These are phyloP conservation scores for Emergomyces pasteurianus DNA, from an alignment of 2,329 filamentous ascomycete species.

Conservation along the genomic window DNA sequence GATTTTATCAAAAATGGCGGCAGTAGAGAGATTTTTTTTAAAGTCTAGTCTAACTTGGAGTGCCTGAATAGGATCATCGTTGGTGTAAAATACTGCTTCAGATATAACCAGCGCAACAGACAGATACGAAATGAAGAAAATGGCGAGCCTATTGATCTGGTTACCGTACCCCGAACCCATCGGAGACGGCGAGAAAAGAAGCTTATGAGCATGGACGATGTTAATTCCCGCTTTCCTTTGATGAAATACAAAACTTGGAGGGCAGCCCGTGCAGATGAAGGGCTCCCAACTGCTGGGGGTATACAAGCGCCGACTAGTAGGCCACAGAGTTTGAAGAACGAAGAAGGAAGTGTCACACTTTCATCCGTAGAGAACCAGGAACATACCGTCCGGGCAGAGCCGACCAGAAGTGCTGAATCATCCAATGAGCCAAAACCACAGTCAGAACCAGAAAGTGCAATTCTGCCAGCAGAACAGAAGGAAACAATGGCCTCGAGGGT, in stretches of 20 bases:
- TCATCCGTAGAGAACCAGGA: constrained; percentile 37
- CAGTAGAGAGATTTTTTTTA: neutral
- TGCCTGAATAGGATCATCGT: constrained; percentile 75
- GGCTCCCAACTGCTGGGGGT: constrained; percentile 71
- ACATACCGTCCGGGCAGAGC: constrained; percentile 12
- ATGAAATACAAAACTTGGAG: constrained; percentile 96
- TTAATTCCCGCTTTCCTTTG: constrained; percentile 93
- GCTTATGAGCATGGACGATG: constrained; percentile 97
- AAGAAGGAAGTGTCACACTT: constrained; percentile 33
- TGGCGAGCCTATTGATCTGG: constrained; percentile 77
- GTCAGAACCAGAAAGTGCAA: neutral
- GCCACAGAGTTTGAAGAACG: constrained; percentile 59
- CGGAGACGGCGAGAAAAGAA: constrained; percentile 91
- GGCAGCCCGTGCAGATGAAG: constrained; percentile 66
- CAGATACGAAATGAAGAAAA: constrained; percentile 64
- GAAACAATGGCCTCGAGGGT: neutral
- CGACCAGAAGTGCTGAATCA: constrained; percentile 4
- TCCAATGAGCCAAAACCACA: neutral
- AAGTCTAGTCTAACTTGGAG: constrained; percentile 2
- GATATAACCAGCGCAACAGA: constrained; percentile 90
- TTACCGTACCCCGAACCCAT: constrained; percentile 73
- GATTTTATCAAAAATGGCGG: constrained; percentile 21
- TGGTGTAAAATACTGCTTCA: constrained; percentile 97
- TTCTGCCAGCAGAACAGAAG: neutral
- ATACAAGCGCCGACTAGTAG: constrained; percentile 64